Conservation (phyloP, 2,329 filamentous ascomycete species). For the Exophiala spinifera region DNA sequence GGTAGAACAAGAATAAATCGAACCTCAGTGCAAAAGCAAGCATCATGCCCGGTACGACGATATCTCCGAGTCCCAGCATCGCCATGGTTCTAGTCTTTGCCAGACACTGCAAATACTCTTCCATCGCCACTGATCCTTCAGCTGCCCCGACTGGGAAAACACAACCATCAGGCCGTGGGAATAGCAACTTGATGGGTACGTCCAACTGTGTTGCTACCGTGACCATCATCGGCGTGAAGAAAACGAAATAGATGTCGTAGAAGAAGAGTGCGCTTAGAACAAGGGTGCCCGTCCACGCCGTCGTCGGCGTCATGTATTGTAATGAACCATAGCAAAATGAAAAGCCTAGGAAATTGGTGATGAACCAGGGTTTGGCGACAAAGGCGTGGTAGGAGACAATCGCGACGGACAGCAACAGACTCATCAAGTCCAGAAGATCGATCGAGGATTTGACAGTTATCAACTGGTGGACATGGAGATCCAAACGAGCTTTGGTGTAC, state of each 20-base stretch:
- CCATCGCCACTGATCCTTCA: slow-evolving; percentile 30
- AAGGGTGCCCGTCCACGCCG: slow-evolving; percentile 75
- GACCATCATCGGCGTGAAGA: slow-evolving; percentile 54
- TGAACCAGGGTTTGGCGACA: slow-evolving; percentile 60
- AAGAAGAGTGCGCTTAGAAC: slow-evolving; percentile 80
- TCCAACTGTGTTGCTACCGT: slow-evolving; percentile 80
- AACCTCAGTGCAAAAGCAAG: slow-evolving; percentile 86
- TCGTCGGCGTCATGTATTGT: slow-evolving; percentile 82
- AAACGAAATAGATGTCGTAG: slow-evolving; percentile 79
- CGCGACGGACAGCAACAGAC: slow-evolving; percentile 55
- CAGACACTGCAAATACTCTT: slow-evolving; percentile 27
- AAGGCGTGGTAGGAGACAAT: slow-evolving; percentile 64
- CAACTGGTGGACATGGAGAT: slow-evolving; percentile 54
- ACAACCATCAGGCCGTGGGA: slow-evolving; percentile 57
- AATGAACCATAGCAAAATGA: slow-evolving; percentile 81
- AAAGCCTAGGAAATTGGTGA: slow-evolving; percentile 84
- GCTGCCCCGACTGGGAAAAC: slow-evolving; percentile 40
- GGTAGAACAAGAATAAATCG: slow-evolving; percentile 81
- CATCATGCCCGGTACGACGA: slow-evolving; percentile 88
- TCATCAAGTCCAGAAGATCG: slow-evolving; percentile 50
- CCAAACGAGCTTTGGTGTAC: slow-evolving; percentile 51
- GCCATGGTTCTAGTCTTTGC: slow-evolving; percentile 46
- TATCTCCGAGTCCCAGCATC: slow-evolving; percentile 92
- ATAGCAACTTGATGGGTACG: slow-evolving; percentile 87
- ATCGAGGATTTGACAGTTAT: slow-evolving; percentile 39